A percentile compares a stretch with the other conserved stretches of the same genome.
These are phyloP conservation scores for Fusarium duplospermum DNA, from an alignment of 2,329 filamentous ascomycete species.

Conservation along the genomic window DNA sequence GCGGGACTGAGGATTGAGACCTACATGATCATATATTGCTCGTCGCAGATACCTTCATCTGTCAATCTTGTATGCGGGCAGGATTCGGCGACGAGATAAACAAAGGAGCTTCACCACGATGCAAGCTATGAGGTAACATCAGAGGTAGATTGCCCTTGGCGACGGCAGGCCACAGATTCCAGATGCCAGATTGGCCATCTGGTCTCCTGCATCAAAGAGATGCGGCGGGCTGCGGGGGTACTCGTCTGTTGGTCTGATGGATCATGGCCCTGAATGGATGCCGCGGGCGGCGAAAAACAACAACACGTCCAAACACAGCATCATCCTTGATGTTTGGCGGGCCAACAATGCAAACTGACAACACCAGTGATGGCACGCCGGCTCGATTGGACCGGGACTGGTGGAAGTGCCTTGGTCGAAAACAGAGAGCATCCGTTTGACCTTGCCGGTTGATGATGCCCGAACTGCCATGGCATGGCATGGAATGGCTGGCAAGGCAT, in stretches of 20 bases:
- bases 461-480: conserved; percentile 14
- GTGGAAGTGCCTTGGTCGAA: conserved; percentile 11
- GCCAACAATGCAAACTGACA: conserved; percentile 32
- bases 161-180: conserved; percentile 15
- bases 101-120: not conserved
- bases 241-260: not conserved
- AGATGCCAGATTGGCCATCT: conserved; percentile 28
- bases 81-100: not conserved
- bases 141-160: not conserved
- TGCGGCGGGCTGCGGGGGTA: conserved; percentile 11
- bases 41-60: not conserved
- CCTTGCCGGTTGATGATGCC: conserved; percentile 33
- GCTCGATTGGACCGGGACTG: conserved; percentile 4
- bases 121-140: not conserved
- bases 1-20: conserved; percentile 7
- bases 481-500: conserved; percentile 2
- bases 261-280: conserved; percentile 1
- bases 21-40: not conserved
- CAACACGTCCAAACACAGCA: conserved; percentile 22
- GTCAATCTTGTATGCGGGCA: conserved; percentile 10
- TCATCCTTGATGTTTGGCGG: conserved; percentile 33
- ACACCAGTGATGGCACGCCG: not conserved
- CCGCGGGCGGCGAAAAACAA: conserved; percentile 18
- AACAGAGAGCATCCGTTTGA: conserved; percentile 18
- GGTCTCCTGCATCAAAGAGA: conserved; percentile 31